Evolutionary conservation across 495 filamentous ascomycete genomes (phyloP).

Genomic region (Annulohypoxylon maeteangense): DNA sequence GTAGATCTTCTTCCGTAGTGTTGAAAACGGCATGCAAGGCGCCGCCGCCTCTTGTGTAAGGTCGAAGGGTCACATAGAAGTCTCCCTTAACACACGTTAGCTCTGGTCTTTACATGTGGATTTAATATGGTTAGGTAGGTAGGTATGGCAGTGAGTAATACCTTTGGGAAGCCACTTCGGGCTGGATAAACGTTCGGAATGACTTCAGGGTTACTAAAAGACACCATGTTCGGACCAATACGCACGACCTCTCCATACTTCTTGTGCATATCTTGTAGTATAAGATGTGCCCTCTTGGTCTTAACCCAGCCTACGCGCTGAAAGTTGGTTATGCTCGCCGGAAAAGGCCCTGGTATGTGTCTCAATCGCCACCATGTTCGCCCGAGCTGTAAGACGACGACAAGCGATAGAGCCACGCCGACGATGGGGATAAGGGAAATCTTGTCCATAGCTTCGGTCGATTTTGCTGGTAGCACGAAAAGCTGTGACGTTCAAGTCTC

Average conservation of each 20-base stretch:
- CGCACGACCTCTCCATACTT: slow-evolving; percentile 63
- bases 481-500: background rate
- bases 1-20: slow-evolving; percentile 54
- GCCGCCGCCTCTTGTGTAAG: slow-evolving; percentile 40
- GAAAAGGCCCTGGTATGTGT: slow-evolving; percentile 59
- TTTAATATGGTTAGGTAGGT: background rate
- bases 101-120: slow-evolving; percentile 29
- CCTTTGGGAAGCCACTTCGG: slow-evolving; percentile 44
- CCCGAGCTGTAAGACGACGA: background rate
- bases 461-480: background rate
- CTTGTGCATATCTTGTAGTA: slow-evolving; percentile 49
- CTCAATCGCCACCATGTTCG: slow-evolving; percentile 26
- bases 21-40: slow-evolving; percentile 48
- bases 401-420: background rate
- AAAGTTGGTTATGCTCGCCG: slow-evolving; percentile 52
- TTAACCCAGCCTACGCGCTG: slow-evolving; percentile 46
- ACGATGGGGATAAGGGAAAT: background rate
- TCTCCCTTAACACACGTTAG: background rate
- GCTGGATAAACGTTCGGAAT: slow-evolving; percentile 50
- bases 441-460: background rate
- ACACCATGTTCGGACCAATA: slow-evolving; percentile 59
- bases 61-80: slow-evolving; percentile 49
- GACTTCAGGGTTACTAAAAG: slow-evolving; percentile 49
- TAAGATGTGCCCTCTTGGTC: slow-evolving; percentile 45
- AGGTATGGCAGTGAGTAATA: slow-evolving; percentile 4